Conservation (phyloP, 306 rosid species). For the Malus asiatica region DNA sequence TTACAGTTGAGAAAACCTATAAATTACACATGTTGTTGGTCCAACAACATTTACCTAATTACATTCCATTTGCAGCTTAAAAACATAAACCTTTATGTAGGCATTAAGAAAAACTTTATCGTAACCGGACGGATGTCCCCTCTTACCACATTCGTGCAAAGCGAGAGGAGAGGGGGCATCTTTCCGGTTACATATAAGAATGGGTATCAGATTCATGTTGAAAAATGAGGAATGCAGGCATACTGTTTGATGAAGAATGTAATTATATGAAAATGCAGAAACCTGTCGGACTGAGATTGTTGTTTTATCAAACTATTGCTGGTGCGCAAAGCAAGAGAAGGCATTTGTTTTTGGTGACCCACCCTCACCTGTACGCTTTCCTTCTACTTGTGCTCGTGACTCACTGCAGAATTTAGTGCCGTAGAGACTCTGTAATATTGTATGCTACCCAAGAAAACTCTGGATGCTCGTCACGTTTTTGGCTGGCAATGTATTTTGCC, state of each 20-base stretch:
- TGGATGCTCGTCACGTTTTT: background rate
- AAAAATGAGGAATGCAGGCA: background rate
- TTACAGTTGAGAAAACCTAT: conserved; percentile 6
- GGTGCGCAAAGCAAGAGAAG: background rate
- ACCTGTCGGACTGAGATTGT: background rate
- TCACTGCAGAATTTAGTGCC: background rate
- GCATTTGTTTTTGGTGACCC: conserved; percentile 1
- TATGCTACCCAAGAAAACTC: background rate
- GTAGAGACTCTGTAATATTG: conserved; percentile 5
- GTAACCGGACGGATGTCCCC: too few species aligned
- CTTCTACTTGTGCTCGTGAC: conserved; percentile 14
- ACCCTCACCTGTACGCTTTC: background rate
- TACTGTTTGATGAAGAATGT: background rate
- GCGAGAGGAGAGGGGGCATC: background rate
- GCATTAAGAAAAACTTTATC: too few species aligned
- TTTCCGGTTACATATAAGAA: background rate
- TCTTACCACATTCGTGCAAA: background rate
- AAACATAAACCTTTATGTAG: background rate
- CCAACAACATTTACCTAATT: conserved; percentile 9
- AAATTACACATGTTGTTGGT: background rate
- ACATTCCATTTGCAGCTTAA: background rate
- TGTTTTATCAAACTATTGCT: background rate
- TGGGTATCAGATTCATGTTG: too few species aligned
- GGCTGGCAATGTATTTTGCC: conserved; percentile 17
- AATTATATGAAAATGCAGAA: background rate